Conservation (phyloP, 2,329 filamentous ascomycete genomes). For the Tolypocladium endophyticum region DNA sequence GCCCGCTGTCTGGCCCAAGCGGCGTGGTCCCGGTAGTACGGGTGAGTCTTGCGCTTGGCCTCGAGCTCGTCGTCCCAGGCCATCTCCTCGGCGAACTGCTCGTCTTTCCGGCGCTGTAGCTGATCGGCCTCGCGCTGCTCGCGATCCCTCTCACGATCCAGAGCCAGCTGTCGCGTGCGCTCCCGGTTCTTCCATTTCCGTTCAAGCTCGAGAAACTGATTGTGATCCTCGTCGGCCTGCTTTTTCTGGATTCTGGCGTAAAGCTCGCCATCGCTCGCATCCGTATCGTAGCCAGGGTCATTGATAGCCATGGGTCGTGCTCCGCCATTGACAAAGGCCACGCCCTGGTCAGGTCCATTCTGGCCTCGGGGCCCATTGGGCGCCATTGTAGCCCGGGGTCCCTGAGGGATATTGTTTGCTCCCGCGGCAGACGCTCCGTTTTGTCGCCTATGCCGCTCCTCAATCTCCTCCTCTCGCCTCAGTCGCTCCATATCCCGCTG, state of each 20-base stretch:
- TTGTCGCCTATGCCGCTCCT: conserved; percentile 70
- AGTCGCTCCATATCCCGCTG: conserved; percentile 81
- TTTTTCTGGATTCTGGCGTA: conserved; percentile 62
- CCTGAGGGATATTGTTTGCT: conserved; percentile 42
- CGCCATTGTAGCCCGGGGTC: conserved; percentile 38
- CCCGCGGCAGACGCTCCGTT: conserved; percentile 51
- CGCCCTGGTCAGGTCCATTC: conserved; percentile 45
- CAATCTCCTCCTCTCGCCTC: conserved; percentile 82
- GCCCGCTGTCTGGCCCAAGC: conserved; percentile 77
- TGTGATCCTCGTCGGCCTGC: conserved; percentile 65
- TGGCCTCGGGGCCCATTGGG: conserved; percentile 57
- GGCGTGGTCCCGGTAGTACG: conserved; percentile 81
- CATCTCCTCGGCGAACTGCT: conserved; percentile 51
- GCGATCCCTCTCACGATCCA: conserved; percentile 74
- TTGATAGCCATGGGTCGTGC: conserved; percentile 44
- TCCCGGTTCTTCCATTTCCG: conserved; percentile 87
- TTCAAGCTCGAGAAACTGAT: conserved; percentile 74
- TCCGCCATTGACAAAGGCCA: conserved; percentile 75
- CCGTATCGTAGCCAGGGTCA: conserved; percentile 74
- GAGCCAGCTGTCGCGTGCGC: conserved; percentile 67
- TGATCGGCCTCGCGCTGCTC: conserved; percentile 66
- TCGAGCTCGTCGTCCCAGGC: conserved; percentile 92
- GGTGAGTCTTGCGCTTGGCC: conserved; percentile 55
- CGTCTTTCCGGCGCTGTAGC: conserved; percentile 54
- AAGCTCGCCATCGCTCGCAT: conserved; percentile 79